These are phyloP conservation scores for Dionaea muscipula DNA, from an alignment of 179 eudicot genomes.

Conservation along the genomic window DNA sequence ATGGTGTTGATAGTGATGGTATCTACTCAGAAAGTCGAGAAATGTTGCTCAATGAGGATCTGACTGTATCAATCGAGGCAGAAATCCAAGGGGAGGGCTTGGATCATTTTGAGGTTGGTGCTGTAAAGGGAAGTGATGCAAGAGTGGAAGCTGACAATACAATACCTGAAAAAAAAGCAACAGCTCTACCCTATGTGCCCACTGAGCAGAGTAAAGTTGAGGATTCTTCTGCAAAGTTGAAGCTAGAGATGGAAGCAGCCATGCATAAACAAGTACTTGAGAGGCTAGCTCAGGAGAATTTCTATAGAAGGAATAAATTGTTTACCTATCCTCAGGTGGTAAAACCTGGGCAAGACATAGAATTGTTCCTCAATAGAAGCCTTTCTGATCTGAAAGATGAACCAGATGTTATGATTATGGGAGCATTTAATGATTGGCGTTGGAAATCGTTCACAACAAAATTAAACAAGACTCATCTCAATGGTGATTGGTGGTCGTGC, in stretches of 20 bases:
- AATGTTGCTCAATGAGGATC: not conserved
- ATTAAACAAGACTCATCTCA: constrained; percentile 54
- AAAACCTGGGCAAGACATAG: constrained; percentile 58
- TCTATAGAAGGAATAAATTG: constrained; percentile 44
- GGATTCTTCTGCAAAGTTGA: constrained; percentile 28
- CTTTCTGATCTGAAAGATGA: constrained; percentile 59
- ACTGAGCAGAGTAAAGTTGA: constrained; percentile 18
- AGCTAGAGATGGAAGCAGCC: constrained; percentile 58
- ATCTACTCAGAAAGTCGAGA: not conserved
- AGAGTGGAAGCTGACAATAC: constrained; percentile 5
- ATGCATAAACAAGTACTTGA: constrained; percentile 38
- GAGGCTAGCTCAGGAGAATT: constrained; percentile 56
- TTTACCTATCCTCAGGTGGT: constrained; percentile 61
- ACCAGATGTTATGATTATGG: constrained; percentile 64
- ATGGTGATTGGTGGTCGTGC: constrained; percentile 97
- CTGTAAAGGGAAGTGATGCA: not conserved
- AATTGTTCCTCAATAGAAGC: constrained; percentile 63
- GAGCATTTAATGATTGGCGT: constrained; percentile 89
- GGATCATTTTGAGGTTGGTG: not conserved
- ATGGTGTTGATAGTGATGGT: not conserved
- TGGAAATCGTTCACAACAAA: constrained; percentile 74
- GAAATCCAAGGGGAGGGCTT: not conserved
- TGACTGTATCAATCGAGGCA: not conserved
- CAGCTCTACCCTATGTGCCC: too few species aligned
- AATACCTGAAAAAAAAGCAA: constrained; percentile 5